phyloP scores from a whole-genome alignment of 768 basidiomycete genomes.

The Podaxis sp. region DNA sequence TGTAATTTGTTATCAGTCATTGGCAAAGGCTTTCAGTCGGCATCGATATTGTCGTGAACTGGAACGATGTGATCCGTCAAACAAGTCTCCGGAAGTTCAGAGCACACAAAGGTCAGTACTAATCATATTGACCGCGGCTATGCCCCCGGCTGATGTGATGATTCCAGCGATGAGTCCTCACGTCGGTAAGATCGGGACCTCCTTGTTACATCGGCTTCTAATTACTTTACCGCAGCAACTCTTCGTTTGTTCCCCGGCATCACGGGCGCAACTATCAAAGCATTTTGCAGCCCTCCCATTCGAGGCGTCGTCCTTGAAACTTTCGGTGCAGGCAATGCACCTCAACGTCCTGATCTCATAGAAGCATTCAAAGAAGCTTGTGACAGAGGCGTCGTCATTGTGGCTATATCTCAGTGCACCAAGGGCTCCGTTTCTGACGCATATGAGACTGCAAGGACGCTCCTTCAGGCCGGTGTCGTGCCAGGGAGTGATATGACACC shows the following conservation, averaged over 20 bases:
- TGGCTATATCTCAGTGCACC: conserved; percentile 88
- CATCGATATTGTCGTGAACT: conserved; percentile 87
- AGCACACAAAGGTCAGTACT: conserved; percentile 68
- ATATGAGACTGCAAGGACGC: conserved; percentile 75
- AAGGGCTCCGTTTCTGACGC: conserved; percentile 85
- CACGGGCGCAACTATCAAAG: conserved; percentile 66
- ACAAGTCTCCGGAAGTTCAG: conserved; percentile 75
- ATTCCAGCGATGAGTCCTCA: conserved; percentile 71
- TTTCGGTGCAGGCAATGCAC: conserved; percentile 93
- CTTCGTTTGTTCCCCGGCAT: conserved; percentile 90
- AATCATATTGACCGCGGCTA: not conserved
- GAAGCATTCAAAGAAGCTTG: conserved; percentile 79
- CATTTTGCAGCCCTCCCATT: conserved; percentile 74
- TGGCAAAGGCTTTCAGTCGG: conserved; percentile 53
- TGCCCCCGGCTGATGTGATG: conserved; percentile 7
- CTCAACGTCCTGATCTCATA: conserved; percentile 75
- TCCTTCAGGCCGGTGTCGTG: conserved; percentile 75
- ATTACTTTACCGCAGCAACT: conserved; percentile 49
- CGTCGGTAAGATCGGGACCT: conserved; percentile 57
- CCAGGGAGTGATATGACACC: conserved; percentile 93
- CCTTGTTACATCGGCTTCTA: conserved; percentile 4
- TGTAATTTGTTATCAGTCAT: conserved; percentile 1
- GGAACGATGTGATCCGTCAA: conserved; percentile 85
- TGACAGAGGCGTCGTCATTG: conserved; percentile 80
- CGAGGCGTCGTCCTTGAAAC: conserved; percentile 87